Conservation (phyloP, 208 protist species). For the Leishmania arabica region DNA sequence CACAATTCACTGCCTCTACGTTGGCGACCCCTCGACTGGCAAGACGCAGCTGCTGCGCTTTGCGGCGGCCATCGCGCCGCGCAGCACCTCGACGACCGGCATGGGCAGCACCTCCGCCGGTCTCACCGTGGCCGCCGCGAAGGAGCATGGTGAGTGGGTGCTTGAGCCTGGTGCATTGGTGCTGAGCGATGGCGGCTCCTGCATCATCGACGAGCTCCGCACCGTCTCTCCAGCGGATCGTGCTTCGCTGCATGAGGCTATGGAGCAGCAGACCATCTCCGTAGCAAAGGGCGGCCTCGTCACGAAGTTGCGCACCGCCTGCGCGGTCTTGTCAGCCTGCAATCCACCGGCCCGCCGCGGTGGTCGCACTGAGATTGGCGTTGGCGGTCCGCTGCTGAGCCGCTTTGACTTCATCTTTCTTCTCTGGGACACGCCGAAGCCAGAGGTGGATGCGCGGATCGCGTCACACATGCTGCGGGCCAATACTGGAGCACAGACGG, state of each 20-base stretch:
- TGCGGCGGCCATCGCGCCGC: constrained; percentile 75
- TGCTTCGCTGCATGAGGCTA: constrained; percentile 97
- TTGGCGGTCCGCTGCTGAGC: constrained; percentile 95
- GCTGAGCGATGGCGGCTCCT: constrained; percentile 97
- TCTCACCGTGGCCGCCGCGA: constrained; percentile 88
- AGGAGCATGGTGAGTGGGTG: constrained; percentile 92
- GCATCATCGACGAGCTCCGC: constrained; percentile 98
- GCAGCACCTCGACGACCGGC: constrained; percentile 90
- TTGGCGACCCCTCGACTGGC: constrained; percentile 99
- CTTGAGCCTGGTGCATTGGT: constrained; percentile 97
- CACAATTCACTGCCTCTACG: constrained; percentile 98
- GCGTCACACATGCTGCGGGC: constrained; percentile 82
- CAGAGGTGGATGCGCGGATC: constrained; percentile 87
- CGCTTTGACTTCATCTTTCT: constrained; percentile 98
- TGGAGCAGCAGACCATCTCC: constrained; percentile 98
- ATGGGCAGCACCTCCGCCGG: constrained; percentile 93
- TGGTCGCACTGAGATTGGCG: constrained; percentile 86
- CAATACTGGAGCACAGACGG: constrained; percentile 31
- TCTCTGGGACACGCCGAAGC: constrained; percentile 90
- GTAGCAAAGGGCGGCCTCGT: constrained; percentile 96
- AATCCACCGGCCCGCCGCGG: constrained; percentile 90
- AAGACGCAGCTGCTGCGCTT: constrained; percentile 95
- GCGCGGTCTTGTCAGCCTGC: constrained; percentile 95
- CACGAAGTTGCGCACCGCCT: constrained; percentile 95
- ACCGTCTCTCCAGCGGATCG: constrained; percentile 95